Evolutionary conservation across 148 eudicot species (phyloP).

Genomic region (Oxyria digyna): DNA sequence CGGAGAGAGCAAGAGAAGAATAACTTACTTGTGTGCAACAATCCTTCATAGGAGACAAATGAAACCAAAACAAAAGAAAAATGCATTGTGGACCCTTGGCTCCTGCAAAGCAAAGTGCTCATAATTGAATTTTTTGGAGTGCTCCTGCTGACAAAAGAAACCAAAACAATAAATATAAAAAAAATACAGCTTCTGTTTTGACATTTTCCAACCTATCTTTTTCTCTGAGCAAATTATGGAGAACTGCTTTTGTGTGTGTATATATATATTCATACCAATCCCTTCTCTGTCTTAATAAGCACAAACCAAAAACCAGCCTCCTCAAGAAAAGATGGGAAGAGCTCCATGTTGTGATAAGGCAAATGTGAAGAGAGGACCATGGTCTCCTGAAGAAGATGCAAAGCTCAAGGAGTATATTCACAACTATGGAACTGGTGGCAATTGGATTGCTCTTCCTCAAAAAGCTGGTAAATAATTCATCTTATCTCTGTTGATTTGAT

Average conservation of each 20-base stretch:
- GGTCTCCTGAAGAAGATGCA: constrained; percentile 83
- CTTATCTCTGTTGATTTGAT: background rate
- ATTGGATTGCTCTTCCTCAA: constrained; percentile 79
- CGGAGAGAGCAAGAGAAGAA: too few species aligned
- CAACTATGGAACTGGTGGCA: constrained; percentile 50
- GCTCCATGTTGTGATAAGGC: constrained; percentile 89
- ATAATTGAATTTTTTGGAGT: background rate
- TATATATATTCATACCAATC: background rate
- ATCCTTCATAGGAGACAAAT: too few species aligned
- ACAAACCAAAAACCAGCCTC: background rate
- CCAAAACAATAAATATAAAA: too few species aligned
- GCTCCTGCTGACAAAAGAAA: too few species aligned
- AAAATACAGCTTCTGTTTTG: background rate
- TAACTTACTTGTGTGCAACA: too few species aligned
- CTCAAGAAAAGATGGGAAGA: constrained; percentile 47
- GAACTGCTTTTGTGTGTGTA: background rate
- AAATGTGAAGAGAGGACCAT: constrained; percentile 79
- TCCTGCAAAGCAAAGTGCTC: background rate
- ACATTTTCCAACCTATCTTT: background rate
- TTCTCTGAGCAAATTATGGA: background rate
- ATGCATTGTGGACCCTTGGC: background rate
- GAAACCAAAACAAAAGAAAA: background rate
- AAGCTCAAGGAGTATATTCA: constrained; percentile 58
- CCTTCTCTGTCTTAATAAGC: background rate
- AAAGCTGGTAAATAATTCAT: constrained; percentile 32